Percentiles rank a stretch among this genome's conserved stretches.
These are phyloP conservation scores for Fraxinus sp. DNA, from an alignment of 305 asterid species.

Conservation along the genomic window DNA sequence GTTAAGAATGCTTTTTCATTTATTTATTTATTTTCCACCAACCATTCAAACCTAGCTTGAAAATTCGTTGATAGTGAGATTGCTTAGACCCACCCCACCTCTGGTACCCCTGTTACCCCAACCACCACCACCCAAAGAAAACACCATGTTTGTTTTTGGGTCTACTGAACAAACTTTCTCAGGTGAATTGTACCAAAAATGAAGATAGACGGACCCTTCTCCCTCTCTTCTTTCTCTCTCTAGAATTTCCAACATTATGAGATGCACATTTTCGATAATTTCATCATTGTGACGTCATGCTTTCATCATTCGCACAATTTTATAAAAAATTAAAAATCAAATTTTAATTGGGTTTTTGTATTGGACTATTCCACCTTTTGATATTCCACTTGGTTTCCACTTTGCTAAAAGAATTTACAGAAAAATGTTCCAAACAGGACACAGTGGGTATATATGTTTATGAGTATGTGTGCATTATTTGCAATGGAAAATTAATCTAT, in stretches of 20 bases:
- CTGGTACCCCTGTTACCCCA: neutral
- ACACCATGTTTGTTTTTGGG: neutral
- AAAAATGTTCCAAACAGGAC: neutral
- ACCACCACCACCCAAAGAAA: neutral
- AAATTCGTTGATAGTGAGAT: neutral
- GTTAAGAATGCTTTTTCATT: neutral
- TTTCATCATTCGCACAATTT: constrained; percentile 34
- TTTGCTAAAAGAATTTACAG: constrained; percentile 23
- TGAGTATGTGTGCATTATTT: neutral
- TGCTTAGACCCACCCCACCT: neutral
- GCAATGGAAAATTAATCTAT: constrained; percentile 21
- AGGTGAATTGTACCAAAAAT: constrained; percentile 1
- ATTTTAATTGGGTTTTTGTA: neutral
- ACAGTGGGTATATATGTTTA: neutral
- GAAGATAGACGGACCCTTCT: constrained; percentile 9
- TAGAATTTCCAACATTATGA: neutral
- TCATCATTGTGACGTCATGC: constrained; percentile 27
- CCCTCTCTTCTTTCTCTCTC: neutral
- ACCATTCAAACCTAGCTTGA: neutral
- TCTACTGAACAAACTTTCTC: neutral
- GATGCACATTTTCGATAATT: neutral
- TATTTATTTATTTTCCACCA: neutral
- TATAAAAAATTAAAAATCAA: neutral
- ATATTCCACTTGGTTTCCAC: constrained; percentile 50
- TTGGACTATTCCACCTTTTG: constrained; percentile 2